Conservation (phyloP, 2,329 filamentous ascomycete genomes). For the Aspergillus hiratsukae region DNA sequence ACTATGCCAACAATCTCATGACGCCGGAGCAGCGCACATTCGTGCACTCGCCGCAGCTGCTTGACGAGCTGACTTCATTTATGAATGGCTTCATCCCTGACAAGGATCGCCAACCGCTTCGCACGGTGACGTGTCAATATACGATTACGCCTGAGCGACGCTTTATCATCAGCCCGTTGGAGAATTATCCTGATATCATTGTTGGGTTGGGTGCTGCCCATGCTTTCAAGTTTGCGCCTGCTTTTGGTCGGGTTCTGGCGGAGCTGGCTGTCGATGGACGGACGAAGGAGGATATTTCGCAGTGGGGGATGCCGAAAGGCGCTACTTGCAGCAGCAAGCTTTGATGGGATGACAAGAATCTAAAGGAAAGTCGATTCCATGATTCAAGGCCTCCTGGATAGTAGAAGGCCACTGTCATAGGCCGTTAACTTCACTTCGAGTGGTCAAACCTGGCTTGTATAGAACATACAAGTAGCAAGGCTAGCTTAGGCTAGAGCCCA, state of each 20-base stretch:
- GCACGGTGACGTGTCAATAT: constrained; percentile 27
- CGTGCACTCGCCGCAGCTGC: constrained; percentile 21
- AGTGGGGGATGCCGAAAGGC: not conserved
- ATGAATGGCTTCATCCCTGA: constrained; percentile 20
- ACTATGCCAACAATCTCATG: constrained; percentile 22
- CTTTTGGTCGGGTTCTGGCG: not conserved
- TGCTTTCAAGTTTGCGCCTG: not conserved
- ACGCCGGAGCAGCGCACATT: constrained; percentile 23
- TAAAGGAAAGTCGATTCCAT: constrained; percentile 28
- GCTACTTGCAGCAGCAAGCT: not conserved
- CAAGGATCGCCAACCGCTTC: constrained; percentile 16
- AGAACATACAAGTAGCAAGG: too few species aligned
- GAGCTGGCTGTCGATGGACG: not conserved
- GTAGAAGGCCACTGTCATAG: too few species aligned
- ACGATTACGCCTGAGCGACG: constrained; percentile 25
- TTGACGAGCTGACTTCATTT: constrained; percentile 18
- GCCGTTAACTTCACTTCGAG: too few species aligned
- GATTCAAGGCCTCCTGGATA: too few species aligned
- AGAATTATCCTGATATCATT: constrained; percentile 1
- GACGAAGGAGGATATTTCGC: not conserved
- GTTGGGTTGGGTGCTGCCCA: not conserved
- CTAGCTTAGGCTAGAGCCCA: too few species aligned
- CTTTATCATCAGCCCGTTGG: constrained; percentile 24
- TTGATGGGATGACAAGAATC: not conserved
- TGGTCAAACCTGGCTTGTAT: too few species aligned